These are phyloP conservation scores for Fusarium nisikadoi DNA, from an alignment of 2,329 filamentous ascomycete species.

Conservation along the genomic window DNA sequence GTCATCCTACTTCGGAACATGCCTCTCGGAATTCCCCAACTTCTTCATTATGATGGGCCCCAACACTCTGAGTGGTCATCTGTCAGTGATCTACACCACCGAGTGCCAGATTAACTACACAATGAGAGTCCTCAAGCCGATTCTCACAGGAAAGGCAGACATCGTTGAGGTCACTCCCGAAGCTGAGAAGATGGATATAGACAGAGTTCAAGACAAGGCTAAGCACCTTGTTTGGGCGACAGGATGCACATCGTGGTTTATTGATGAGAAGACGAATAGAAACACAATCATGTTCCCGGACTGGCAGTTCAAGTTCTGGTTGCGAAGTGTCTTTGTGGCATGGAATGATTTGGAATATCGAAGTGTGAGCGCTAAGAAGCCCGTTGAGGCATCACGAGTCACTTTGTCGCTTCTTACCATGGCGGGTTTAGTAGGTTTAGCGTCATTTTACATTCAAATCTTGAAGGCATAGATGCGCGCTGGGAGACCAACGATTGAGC, in stretches of 20 bases:
- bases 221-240: slow-evolving; percentile 59
- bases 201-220: slow-evolving; percentile 54
- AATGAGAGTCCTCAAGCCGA: slow-evolving; percentile 49
- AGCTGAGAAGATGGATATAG: slow-evolving; percentile 40
- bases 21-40: slow-evolving; percentile 58
- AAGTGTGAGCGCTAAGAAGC: neutral
- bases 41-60: slow-evolving; percentile 51
- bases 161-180: slow-evolving; percentile 47
- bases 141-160: slow-evolving; percentile 45
- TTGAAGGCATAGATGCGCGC: neutral
- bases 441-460: neutral
- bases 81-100: slow-evolving; percentile 60
- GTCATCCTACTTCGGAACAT: slow-evolving; percentile 61
- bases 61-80: slow-evolving; percentile 57
- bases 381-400: accelerated
- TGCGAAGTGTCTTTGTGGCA: slow-evolving; percentile 57
- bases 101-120: slow-evolving; percentile 63
- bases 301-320: slow-evolving; percentile 61
- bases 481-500: too few relatives aligned
- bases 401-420: neutral
- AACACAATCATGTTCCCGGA: slow-evolving; percentile 65
- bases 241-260: slow-evolving; percentile 63
- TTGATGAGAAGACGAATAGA: slow-evolving; percentile 57
- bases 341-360: slow-evolving; percentile 50
- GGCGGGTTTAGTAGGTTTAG: neutral